Evolutionary conservation across 2,329 filamentous ascomycete species (phyloP).

Genomic region (Chaetomium sp.): DNA sequence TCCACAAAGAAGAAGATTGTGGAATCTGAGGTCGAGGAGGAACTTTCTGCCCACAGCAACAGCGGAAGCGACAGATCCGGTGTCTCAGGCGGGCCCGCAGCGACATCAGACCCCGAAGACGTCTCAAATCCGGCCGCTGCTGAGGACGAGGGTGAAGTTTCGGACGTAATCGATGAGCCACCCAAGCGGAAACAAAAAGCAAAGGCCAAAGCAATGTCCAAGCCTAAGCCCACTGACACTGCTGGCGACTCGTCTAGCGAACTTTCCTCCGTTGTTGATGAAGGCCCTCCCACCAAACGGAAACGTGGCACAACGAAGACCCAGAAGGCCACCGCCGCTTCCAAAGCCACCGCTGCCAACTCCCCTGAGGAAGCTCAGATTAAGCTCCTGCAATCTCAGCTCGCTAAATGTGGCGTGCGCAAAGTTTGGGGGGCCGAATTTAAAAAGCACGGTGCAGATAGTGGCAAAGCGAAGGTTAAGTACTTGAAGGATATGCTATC

Average conservation of each 20-base stretch:
- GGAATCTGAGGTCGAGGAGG: no score
- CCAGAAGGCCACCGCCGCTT: slow-evolving; percentile 32
- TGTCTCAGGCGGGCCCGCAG: no score
- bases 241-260: slow-evolving; percentile 18
- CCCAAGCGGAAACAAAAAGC: slow-evolving; percentile 17
- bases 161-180: slow-evolving; percentile 19
- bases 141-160: slow-evolving; percentile 19
- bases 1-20: slow-evolving; percentile 17
- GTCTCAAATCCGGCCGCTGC: not conserved
- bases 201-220: not conserved
- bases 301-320: slow-evolving; percentile 40
- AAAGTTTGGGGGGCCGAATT: slow-evolving; percentile 89
- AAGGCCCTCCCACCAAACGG: slow-evolving; percentile 29
- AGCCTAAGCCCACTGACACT: slow-evolving; percentile 16
- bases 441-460: slow-evolving; percentile 62
- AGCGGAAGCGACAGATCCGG: no score
- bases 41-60: no score
- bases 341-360: slow-evolving; percentile 29
- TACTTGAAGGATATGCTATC: slow-evolving; percentile 74
- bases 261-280: slow-evolving; percentile 21
- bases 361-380: slow-evolving; percentile 69
- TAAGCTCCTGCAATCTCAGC: slow-evolving; percentile 78
- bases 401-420: slow-evolving; percentile 83
- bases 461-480: slow-evolving; percentile 65
- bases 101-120: no score